A percentile compares a stretch with the other conserved stretches of the same genome.
These are phyloP conservation scores for Cutaneotrichosporon cyanovorans DNA, from an alignment of 1,284 basidiomycete species.

Conservation along the genomic window DNA sequence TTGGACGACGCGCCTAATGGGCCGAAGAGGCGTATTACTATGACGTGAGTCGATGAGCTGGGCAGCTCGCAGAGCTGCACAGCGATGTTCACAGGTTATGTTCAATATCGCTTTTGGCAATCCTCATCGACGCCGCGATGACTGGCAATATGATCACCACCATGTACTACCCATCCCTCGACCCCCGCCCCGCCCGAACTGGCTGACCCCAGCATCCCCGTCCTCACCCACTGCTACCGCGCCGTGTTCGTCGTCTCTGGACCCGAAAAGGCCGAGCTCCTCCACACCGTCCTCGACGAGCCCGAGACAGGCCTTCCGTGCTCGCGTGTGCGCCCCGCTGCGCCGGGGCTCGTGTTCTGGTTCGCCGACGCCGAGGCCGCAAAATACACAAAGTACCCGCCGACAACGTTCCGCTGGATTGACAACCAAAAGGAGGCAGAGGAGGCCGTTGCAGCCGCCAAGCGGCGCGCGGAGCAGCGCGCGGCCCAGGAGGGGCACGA, in stretches of 20 bases:
- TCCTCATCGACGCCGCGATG: too few relatives aligned
- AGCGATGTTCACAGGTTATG: too few relatives aligned
- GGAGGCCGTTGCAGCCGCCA: constrained; percentile 40
- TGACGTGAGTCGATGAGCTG: constrained; percentile 51
- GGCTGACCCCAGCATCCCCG: constrained; percentile 52
- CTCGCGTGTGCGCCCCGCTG: constrained; percentile 69
- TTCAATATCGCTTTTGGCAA: too few relatives aligned
- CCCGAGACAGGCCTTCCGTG: constrained; percentile 78
- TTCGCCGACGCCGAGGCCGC: constrained; percentile 78
- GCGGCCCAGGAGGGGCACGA: constrained; percentile 13
- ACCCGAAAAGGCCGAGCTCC: constrained; percentile 71
- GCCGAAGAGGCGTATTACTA: constrained; percentile 78
- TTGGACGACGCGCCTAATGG: constrained; percentile 91
- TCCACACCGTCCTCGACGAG: constrained; percentile 71
- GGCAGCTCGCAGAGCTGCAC: too few relatives aligned
- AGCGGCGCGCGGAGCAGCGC: constrained; percentile 26
- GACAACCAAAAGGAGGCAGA: constrained; percentile 45
- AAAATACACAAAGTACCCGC: constrained; percentile 39
- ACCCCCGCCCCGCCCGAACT: too few relatives aligned
- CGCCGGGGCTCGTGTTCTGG: constrained; percentile 84
- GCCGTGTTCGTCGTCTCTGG: constrained; percentile 87
- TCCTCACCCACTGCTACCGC: constrained; percentile 83
- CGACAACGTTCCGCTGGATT: constrained; percentile 45
- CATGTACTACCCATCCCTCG: too few relatives aligned
- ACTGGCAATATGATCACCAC: too few relatives aligned